A percentile compares a stretch with the other conserved stretches of the same genome.
phyloP scores from a whole-genome alignment of 2,329 filamentous ascomycete genomes.

The Hymenoscyphus repandus region DNA sequence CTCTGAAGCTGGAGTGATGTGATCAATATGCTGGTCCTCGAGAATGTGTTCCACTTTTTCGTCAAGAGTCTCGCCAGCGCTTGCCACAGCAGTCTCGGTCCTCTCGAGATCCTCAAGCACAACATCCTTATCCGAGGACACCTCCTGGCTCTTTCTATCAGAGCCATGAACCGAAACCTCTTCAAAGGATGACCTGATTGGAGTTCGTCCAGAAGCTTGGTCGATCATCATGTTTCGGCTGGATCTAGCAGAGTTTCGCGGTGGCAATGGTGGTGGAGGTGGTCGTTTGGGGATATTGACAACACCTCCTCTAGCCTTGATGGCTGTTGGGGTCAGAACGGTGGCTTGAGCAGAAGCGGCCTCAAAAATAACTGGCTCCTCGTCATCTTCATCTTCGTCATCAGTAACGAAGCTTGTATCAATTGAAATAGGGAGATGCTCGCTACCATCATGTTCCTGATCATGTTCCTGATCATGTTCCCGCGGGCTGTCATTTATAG shows the following conservation, averaged over 20 bases:
- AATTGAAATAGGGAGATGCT: constrained; percentile 30
- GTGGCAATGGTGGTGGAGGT: constrained; percentile 67
- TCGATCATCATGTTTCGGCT: constrained; percentile 25
- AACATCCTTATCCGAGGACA: background rate
- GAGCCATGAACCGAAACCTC: constrained; percentile 26
- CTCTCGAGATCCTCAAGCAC: constrained; percentile 7
- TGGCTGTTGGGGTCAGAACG: constrained; percentile 46
- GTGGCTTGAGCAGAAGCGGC: constrained; percentile 54
- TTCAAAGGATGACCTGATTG: constrained; percentile 28
- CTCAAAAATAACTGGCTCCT: constrained; percentile 64
- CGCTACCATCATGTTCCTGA: constrained; percentile 9
- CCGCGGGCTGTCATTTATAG: constrained; percentile 12
- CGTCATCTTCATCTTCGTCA: constrained; percentile 40
- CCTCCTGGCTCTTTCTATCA: constrained; percentile 12
- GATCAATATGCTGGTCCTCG: background rate
- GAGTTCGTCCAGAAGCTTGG: constrained; percentile 22
- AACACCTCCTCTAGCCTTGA: constrained; percentile 64
- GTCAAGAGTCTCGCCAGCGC: constrained; percentile 2
- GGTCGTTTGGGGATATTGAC: constrained; percentile 80
- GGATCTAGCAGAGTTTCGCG: constrained; percentile 60
- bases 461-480: constrained; percentile 21
- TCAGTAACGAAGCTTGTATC: constrained; percentile 36
- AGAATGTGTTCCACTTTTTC: background rate
- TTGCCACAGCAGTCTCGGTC: background rate
- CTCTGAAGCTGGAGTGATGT: background rate